phyloP scores from a whole-genome alignment of 805 yeast species.

The Starmerella gropengiesseri region DNA sequence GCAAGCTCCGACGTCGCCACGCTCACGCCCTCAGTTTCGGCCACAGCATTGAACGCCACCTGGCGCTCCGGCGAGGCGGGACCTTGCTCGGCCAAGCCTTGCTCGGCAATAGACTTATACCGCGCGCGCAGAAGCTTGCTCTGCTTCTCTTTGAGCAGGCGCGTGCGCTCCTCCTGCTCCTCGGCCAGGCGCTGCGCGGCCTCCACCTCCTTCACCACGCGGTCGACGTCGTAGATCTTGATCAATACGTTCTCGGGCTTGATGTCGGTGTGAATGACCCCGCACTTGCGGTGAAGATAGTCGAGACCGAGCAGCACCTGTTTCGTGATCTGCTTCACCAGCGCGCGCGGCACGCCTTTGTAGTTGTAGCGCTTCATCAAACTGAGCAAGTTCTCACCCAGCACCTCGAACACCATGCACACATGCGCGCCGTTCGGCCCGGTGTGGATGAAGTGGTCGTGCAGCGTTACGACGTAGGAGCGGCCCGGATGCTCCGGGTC shows the following conservation, averaged over 20 bases:
- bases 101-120: neutral
- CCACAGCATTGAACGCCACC: too few relatives aligned
- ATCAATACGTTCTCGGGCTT: conserved; percentile 69
- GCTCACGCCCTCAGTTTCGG: too few relatives aligned
- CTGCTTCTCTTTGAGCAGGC: neutral
- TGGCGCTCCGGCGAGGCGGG: too few relatives aligned
- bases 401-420: conserved; percentile 94
- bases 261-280: conserved; percentile 62
- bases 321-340: conserved; percentile 72
- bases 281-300: conserved; percentile 59
- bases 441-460: conserved; percentile 73
- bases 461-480: conserved; percentile 61
- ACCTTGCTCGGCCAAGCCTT: too few relatives aligned
- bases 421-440: conserved; percentile 92
- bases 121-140: neutral
- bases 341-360: conserved; percentile 63
- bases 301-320: conserved; percentile 66
- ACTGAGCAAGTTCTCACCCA: conserved; percentile 87
- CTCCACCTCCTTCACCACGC: conserved; percentile 56
- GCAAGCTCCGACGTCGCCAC: too few relatives aligned
- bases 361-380: conserved; percentile 68
- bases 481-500: conserved; percentile 70
- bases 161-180: neutral
- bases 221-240: conserved; percentile 75
- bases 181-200: conserved; percentile 28